A percentile compares a stretch with the other conserved stretches of the same genome.
Conservation (phyloP, 2,329 filamentous ascomycete species). For the Phyllosticta citribraziliensis region DNA sequence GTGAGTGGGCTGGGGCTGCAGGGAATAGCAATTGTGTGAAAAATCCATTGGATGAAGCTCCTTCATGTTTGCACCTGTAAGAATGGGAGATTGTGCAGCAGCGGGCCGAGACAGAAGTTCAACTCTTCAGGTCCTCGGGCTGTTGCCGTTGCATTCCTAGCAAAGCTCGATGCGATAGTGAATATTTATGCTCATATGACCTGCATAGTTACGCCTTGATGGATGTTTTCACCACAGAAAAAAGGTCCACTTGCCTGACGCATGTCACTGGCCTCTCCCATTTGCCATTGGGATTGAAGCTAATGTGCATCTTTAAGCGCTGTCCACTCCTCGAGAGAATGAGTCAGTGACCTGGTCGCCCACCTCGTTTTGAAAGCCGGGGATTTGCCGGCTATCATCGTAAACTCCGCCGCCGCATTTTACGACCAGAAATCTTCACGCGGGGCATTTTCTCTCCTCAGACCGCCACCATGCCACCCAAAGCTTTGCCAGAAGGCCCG, state of each 20-base stretch:
- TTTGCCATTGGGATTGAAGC: no score
- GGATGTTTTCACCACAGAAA: no score
- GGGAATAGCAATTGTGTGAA: not conserved
- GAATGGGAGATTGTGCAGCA: not conserved
- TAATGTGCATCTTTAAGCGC: no score
- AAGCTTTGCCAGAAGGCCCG: conserved; percentile 1
- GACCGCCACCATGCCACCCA: conserved; percentile 8
- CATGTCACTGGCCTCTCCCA: no score
- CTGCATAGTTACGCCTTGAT: no score
- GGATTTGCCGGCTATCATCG: not conserved
- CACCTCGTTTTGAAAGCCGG: not conserved
- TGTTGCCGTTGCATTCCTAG: no score
- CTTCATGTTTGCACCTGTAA: not conserved
- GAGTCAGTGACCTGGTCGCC: not conserved
- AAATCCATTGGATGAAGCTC: not conserved
- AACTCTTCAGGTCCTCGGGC: no score
- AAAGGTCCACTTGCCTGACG: no score
- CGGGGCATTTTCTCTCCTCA: conserved; percentile 3
- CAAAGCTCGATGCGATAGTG: no score
- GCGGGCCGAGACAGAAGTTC: no score
- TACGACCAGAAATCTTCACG: conserved; percentile 5
- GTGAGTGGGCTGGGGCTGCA: conserved; percentile 18
- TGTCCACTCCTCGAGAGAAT: no score
- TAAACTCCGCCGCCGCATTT: not conserved
- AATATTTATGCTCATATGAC: no score